A percentile compares a stretch with the other conserved stretches of the same genome.
These are phyloP conservation scores for Aspergillus hortae DNA, from an alignment of 2,329 filamentous ascomycete species.

Conservation along the genomic window DNA sequence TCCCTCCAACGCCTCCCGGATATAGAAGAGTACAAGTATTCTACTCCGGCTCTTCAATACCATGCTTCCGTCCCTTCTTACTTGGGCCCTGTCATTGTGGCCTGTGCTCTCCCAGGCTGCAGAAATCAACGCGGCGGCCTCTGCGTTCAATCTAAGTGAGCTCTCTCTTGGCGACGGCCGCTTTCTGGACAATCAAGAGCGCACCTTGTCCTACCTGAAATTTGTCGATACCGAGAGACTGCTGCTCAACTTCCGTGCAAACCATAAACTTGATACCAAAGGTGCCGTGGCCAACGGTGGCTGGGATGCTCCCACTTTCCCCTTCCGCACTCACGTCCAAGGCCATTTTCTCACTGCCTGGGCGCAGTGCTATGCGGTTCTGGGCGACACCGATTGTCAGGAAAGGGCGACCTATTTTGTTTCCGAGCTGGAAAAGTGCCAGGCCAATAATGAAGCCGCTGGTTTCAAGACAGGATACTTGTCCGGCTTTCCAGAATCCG, in stretches of 20 bases:
- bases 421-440: slow-evolving; percentile 49
- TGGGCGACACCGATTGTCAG: slow-evolving; percentile 43
- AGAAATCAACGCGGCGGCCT: neutral
- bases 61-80: too few relatives aligned
- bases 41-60: too few relatives aligned
- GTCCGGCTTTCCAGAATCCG: slow-evolving; percentile 52
- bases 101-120: too few relatives aligned
- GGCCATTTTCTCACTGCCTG: slow-evolving; percentile 52
- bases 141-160: neutral
- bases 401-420: slow-evolving; percentile 47
- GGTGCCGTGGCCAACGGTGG: slow-evolving; percentile 47
- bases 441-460: slow-evolving; percentile 47
- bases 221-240: slow-evolving; percentile 45
- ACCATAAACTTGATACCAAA: slow-evolving; percentile 46
- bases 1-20: too few relatives aligned
- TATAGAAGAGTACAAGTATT: too few relatives aligned
- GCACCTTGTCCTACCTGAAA: slow-evolving; percentile 48
- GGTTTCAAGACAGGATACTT: slow-evolving; percentile 48
- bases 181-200: slow-evolving; percentile 45
- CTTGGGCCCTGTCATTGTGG: too few relatives aligned
- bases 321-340: slow-evolving; percentile 51
- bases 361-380: slow-evolving; percentile 47
- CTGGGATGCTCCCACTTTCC: slow-evolving; percentile 54
- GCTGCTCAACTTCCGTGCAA: slow-evolving; percentile 49
- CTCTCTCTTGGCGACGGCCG: slow-evolving; percentile 17